Base-by-base conservation (phyloP, 495 filamentous ascomycete genomes). In the Rhypophila decipiens region DNA sequence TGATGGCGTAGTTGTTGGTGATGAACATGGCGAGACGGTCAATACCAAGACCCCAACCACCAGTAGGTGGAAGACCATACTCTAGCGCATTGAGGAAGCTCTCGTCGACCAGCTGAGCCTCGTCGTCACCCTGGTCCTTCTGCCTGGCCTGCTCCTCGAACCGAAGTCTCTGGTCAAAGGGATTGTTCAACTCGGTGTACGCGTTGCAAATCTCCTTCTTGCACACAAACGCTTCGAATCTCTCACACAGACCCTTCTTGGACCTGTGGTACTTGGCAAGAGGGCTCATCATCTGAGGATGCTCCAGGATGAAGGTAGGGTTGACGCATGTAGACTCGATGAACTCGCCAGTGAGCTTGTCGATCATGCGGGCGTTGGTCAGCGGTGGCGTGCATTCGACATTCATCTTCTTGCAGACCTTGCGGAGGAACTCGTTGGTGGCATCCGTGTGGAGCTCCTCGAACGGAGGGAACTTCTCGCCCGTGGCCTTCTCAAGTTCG, bases 161-260 rank as follows among this genome's bases (percentile, higher is more conserved):
- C 29, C 90, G 83, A 47, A 93, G 72, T 42, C 93, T 78, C 68
- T 97, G 93, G 65, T 95, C 88, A 62, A 95, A 91, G 44, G 91
- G 88, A 61, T 96, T 85, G 77, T 98, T 97, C 74, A 97, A 82
- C 77, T 97, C 93, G 12, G 93, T 99, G 73, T 97, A 97, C 2
- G 90, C 89, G 59, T 97, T 96, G 51, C 82, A 83, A 53, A 96
- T 94, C 64, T 96, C 89, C 50, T 96, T 96, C 76, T 88, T 95
- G 78, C 86, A 90, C 24, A 95, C 94, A 59, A 98, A 98, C 17
- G 87, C 90, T 70, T 98, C 93, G 70, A 96, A 96, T 44, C 94
- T 84, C 71, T 98, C 93, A 64, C 89, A 95, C 12, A 98, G 80
- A 56, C 94, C 94, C 39, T 82, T 75, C 51, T 81, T 77, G 49